A percentile compares a stretch with the other conserved stretches of the same genome.
phyloP scores from a whole-genome alignment of 106 monocot species.

The Dendrobium officinale region DNA sequence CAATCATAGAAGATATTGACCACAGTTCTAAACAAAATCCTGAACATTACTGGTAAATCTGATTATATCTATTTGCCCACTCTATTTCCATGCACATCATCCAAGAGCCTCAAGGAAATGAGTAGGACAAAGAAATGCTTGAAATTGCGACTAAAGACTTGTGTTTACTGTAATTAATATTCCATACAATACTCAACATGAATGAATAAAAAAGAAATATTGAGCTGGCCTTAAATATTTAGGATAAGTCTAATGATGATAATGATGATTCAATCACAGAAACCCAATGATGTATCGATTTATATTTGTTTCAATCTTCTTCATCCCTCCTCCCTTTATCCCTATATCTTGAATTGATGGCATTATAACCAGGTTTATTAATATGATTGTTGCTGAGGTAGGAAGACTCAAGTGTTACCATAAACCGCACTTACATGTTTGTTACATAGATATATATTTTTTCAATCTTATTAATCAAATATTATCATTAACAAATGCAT shows the following conservation, averaged over 20 bases:
- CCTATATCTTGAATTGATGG: not conserved
- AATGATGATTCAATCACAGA: not conserved
- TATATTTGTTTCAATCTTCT: not conserved
- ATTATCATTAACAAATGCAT: not conserved
- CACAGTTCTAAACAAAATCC: too few relatives aligned
- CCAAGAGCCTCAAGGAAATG: not conserved
- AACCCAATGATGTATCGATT: not conserved
- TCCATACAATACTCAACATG: not conserved
- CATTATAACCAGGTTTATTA: not conserved
- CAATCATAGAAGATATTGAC: too few relatives aligned
- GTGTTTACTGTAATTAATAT: not conserved
- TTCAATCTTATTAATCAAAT: not conserved
- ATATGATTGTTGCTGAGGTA: not conserved
- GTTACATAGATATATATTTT: not conserved
- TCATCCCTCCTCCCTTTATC: not conserved
- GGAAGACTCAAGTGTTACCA: not conserved
- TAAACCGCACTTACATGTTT: not conserved
- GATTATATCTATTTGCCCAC: too few relatives aligned
- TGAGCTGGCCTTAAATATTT: not conserved
- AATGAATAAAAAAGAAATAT: not conserved
- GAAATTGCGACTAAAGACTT: not conserved
- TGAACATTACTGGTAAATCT: too few relatives aligned
- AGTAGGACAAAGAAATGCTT: not conserved
- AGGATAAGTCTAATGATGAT: not conserved
- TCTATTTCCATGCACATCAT: too few relatives aligned